Evolutionary conservation across 2,329 filamentous ascomycete genomes (phyloP).

Genomic region (Curvularia eragrostidis): DNA sequence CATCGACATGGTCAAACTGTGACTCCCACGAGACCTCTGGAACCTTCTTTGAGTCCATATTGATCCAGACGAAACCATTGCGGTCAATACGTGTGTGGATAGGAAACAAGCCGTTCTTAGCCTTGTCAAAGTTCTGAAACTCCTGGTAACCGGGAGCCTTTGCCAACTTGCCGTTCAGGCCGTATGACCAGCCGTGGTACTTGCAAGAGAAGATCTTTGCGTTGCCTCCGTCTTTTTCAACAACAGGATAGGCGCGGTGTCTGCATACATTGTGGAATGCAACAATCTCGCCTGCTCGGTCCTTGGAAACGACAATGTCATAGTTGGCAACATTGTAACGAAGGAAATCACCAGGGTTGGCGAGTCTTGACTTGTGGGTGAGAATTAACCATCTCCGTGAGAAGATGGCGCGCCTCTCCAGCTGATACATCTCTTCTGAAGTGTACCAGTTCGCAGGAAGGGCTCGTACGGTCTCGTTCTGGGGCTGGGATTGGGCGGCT

Average conservation of each 20-base stretch:
- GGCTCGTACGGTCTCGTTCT: slow-evolving; percentile 48
- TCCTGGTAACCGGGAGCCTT: slow-evolving; percentile 55
- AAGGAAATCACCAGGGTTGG: slow-evolving; percentile 63
- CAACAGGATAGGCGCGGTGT: slow-evolving; percentile 54
- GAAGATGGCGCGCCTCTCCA: slow-evolving; percentile 60
- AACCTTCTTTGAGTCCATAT: slow-evolving; percentile 44
- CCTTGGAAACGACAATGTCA: slow-evolving; percentile 50
- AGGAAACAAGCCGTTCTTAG: slow-evolving; percentile 45
- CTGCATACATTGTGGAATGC: slow-evolving; percentile 57
- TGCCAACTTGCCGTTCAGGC: slow-evolving; percentile 52
- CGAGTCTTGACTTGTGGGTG: slow-evolving; percentile 60
- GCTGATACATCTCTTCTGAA: slow-evolving; percentile 53
- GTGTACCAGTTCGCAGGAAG: slow-evolving; percentile 52
- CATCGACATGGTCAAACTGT: slow-evolving; percentile 41
- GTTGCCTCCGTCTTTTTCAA: slow-evolving; percentile 48
- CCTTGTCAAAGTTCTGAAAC: slow-evolving; percentile 50
- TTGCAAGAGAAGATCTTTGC: slow-evolving; percentile 53
- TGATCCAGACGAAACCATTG: slow-evolving; percentile 48
- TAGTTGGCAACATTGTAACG: slow-evolving; percentile 56
- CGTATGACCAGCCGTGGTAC: slow-evolving; percentile 58
- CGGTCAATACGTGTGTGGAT: slow-evolving; percentile 44
- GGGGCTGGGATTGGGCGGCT: slow-evolving; percentile 19
- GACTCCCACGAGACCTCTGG: slow-evolving; percentile 42
- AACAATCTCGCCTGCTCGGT: slow-evolving; percentile 48
- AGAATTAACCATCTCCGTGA: slow-evolving; percentile 64